Evolutionary conservation across 805 yeast genomes (phyloP), one percentile per base, ranked within the genome.

Genomic region (Metschnikowia lochheadii): DNA sequence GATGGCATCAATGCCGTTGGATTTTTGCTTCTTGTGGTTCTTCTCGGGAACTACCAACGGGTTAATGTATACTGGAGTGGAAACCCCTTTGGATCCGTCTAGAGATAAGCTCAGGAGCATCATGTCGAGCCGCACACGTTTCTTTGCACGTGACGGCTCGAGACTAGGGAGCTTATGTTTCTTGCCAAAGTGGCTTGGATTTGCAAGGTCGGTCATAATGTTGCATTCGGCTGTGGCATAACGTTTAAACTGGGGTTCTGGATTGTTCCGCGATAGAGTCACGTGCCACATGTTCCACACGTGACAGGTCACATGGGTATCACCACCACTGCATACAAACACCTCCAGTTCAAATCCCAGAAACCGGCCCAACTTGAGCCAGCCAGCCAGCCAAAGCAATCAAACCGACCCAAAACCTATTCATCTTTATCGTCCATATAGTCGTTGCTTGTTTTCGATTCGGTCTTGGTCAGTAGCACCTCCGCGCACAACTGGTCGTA

Each of bases 401-500:
- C 29, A 8, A 26, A 10, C 11, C 11, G 11, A 26, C 0, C 11
- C 29, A 8, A 26, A 26, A 26, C 11, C 29, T 26, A 7, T 11
- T 20, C 37, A 2, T 40, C 36, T 29, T 42, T 42, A 14, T 32
- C 39, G 14, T 43, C 49, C 17, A 40, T 26, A 6, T 54, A 57
- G 13, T 57, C 59, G 37, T 52, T 48, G 48, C 60, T 56, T 34
- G 56, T 52, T 44, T 57, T 56, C 31, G 54, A 51, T 17, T 48
- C 58, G 6, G 54, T 35, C 39, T 56, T 56, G 13, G 44, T 46
- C 21, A 53, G 34, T 14, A 54, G 29, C n/a, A 56, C 40, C 43
- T 57, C 61, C 13, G 49, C 46, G 53, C 78, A 73, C 46, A 73
- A 59, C 51, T 68, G 73, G 55, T 73, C 77, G 42, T 73, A 73